Evolutionary conservation across 805 yeast species (phyloP).

Genomic region (Spathaspora arborariae): DNA sequence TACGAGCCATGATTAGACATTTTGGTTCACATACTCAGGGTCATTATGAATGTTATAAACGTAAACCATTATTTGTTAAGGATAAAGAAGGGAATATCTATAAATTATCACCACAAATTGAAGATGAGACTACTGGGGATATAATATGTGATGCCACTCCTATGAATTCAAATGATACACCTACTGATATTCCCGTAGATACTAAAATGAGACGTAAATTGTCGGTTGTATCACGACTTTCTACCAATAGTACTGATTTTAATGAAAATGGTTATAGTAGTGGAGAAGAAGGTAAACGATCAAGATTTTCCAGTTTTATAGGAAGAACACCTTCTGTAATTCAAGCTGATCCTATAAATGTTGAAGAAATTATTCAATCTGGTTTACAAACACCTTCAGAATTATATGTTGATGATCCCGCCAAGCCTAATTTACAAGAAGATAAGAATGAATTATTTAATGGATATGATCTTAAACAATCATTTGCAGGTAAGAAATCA

Average conservation of each 20-base stretch:
- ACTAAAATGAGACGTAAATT: background rate
- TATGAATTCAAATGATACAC: background rate
- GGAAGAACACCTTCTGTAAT: slow-evolving; percentile 39
- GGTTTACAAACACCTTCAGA: slow-evolving; percentile 42
- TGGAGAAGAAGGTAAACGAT: slow-evolving; percentile 26
- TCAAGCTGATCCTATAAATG: slow-evolving; percentile 32
- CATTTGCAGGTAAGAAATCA: background rate
- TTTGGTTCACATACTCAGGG: slow-evolving; percentile 86
- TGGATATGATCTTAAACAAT: slow-evolving; percentile 1
- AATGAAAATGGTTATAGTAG: background rate
- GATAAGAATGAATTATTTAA: background rate
- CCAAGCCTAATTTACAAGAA: background rate
- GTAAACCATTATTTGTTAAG: slow-evolving; percentile 61
- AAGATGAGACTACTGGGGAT: slow-evolving; percentile 21
- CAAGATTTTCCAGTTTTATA: slow-evolving; percentile 35
- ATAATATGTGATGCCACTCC: slow-evolving; percentile 6
- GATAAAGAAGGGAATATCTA: slow-evolving; percentile 37
- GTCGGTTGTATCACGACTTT: slow-evolving; percentile 1
- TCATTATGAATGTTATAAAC: slow-evolving; percentile 84
- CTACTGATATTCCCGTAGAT: background rate
- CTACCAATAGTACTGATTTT: background rate
- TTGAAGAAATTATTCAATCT: slow-evolving; percentile 36
- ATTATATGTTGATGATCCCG: slow-evolving; percentile 28
- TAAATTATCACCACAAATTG: slow-evolving; percentile 39
- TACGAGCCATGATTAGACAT: slow-evolving; percentile 77